phyloP scores from a whole-genome alignment of 768 basidiomycete species.

The Mycena amicta region DNA sequence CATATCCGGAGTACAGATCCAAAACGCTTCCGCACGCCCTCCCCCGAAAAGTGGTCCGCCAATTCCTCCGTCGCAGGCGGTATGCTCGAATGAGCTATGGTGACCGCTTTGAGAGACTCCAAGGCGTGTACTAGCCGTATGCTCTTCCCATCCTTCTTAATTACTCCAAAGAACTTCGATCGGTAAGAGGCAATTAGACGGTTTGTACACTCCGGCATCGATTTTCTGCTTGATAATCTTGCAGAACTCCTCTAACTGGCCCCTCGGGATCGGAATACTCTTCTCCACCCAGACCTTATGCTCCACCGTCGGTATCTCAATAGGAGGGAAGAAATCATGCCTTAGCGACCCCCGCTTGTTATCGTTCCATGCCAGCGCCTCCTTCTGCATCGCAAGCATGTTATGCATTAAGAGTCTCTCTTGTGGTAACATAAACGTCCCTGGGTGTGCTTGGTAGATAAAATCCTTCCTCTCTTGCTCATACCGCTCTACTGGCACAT shows the following conservation, averaged over 20 bases:
- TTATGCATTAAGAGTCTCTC: not conserved
- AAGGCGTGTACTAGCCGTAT: slow-evolving; percentile 20
- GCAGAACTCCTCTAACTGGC: slow-evolving; percentile 16
- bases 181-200: not conserved
- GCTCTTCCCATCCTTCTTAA: slow-evolving; percentile 20
- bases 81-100: slow-evolving; percentile 20
- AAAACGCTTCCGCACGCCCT: slow-evolving; percentile 5
- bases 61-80: slow-evolving; percentile 16
- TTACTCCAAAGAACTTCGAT: slow-evolving; percentile 17
- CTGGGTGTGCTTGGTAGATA: slow-evolving; percentile 20
- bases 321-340: not conserved
- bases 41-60: not conserved
- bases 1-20: slow-evolving; percentile 29
- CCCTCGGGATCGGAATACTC: slow-evolving; percentile 24
- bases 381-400: slow-evolving; percentile 2
- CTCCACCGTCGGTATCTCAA: not conserved
- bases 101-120: slow-evolving; percentile 31
- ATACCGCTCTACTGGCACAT: slow-evolving; percentile 27
- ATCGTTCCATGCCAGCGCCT: slow-evolving; percentile 21
- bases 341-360: slow-evolving; percentile 17
- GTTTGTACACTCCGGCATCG: slow-evolving; percentile 7
- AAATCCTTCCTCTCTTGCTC: slow-evolving; percentile 26
- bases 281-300: slow-evolving; percentile 8
- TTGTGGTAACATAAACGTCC: not conserved
- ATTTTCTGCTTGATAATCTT: not conserved